phyloP scores from a whole-genome alignment of 2,329 filamentous ascomycete genomes.

The Botrytis fabae region DNA sequence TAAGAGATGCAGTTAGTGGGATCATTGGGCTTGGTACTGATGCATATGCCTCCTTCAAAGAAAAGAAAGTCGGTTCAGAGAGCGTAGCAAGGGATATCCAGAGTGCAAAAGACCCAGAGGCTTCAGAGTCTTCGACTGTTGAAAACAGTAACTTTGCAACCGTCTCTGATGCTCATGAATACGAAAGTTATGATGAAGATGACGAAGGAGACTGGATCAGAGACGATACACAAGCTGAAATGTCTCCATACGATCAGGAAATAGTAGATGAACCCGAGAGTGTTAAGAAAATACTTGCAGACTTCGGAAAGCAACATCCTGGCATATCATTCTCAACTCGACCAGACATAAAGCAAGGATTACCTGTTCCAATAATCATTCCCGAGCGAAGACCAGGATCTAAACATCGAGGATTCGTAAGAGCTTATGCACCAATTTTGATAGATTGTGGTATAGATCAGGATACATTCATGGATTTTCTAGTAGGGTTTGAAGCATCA shows the following conservation, averaged over 20 bases:
- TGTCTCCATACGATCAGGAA: slow-evolving; percentile 3
- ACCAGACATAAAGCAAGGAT: background rate
- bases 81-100: background rate
- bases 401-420: slow-evolving; percentile 51
- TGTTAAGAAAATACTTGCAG: slow-evolving; percentile 12
- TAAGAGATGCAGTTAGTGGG: background rate
- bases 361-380: slow-evolving; percentile 51
- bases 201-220: slow-evolving; percentile 21
- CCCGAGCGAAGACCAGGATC: slow-evolving; percentile 53
- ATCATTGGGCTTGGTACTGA: slow-evolving; percentile 11
- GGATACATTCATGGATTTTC: slow-evolving; percentile 50
- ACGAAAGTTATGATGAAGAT: slow-evolving; percentile 18
- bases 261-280: background rate
- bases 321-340: background rate
- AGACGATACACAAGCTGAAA: slow-evolving; percentile 16
- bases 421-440: slow-evolving; percentile 53
- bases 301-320: background rate
- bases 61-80: background rate
- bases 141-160: background rate
- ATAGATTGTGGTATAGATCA: slow-evolving; percentile 49
- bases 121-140: background rate
- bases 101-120: background rate
- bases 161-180: background rate
- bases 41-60: slow-evolving; percentile 10
- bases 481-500: slow-evolving; percentile 47